Percentiles rank a stretch among this genome's conserved stretches.
Evolutionary conservation across 2,329 filamentous ascomycete genomes (phyloP).

Genomic region (Arthrobotrys sphaeroides): DNA sequence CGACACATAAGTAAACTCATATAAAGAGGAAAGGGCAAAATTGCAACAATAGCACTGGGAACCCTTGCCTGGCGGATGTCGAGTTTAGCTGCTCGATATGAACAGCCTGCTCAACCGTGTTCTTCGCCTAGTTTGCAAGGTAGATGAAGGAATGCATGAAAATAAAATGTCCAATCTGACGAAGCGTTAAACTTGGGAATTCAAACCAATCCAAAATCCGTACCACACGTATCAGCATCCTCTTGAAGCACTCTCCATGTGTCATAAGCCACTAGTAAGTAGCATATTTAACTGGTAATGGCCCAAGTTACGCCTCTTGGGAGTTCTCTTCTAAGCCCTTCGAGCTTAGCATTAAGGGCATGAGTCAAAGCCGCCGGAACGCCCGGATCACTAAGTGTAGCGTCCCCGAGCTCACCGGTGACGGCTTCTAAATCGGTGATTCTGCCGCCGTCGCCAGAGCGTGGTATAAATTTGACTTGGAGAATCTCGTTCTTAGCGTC

Average conservation of each 20-base stretch:
- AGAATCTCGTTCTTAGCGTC: slow-evolving; percentile 14
- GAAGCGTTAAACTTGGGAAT: too few relatives aligned
- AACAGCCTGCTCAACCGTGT: too few relatives aligned
- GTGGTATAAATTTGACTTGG: slow-evolving; percentile 9
- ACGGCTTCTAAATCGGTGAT: background rate
- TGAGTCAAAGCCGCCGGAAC: background rate
- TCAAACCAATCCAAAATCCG: too few relatives aligned
- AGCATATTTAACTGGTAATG: background rate
- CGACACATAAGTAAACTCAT: too few relatives aligned
- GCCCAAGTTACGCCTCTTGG: background rate
- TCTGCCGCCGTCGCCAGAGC: too few relatives aligned
- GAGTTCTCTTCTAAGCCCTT: background rate
- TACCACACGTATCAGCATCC: too few relatives aligned
- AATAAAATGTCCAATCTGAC: too few relatives aligned
- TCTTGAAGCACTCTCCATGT: too few relatives aligned
- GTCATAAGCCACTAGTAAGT: too few relatives aligned
- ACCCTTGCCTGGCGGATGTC: background rate
- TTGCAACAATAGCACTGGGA: background rate
- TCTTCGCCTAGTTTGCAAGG: too few relatives aligned
- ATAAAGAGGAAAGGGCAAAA: too few relatives aligned
- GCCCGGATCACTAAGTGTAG: background rate
- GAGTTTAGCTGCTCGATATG: background rate
- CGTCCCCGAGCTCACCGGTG: background rate
- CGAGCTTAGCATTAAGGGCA: background rate
- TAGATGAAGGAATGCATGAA: background rate